Evolutionary conservation across 192 early-diverging fungal species (phyloP).

Genomic region (Cetraspora pellucida): DNA sequence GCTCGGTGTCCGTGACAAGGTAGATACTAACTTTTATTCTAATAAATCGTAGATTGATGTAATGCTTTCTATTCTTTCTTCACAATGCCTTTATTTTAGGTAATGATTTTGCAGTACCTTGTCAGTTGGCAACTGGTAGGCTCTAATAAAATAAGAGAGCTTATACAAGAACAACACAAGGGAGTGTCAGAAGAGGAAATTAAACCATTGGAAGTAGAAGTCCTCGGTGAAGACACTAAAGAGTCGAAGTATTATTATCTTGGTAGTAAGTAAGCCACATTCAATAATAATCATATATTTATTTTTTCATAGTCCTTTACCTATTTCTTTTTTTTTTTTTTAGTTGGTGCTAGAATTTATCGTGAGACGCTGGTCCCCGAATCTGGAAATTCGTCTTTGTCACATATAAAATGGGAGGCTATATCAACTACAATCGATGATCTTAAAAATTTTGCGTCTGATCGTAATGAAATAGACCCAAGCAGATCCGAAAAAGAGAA

Average conservation of each 20-base stretch:
- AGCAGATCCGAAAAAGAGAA: neutral
- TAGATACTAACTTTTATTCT: neutral
- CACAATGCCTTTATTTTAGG: neutral
- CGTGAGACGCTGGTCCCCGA: neutral
- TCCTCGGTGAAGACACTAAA: slow-evolving; percentile 4
- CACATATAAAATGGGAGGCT: slow-evolving; percentile 1
- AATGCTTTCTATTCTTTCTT: too few species aligned
- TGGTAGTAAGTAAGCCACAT: neutral
- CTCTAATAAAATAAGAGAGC: neutral
- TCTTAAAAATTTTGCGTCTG: neutral
- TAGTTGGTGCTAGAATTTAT: slow-evolving; percentile 14
- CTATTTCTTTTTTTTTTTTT: neutral
- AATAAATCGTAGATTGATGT: too few species aligned
- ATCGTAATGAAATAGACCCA: neutral
- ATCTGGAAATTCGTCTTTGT: neutral
- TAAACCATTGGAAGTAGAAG: slow-evolving; percentile 11
- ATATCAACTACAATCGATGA: neutral
- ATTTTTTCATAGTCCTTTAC: neutral
- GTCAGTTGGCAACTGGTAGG: slow-evolving; percentile 9
- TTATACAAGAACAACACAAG: neutral
- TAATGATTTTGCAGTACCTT: neutral
- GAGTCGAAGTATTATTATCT: slow-evolving; percentile 14
- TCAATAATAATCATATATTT: neutral
- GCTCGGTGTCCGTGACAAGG: neutral
- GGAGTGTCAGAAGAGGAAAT: neutral